Percentiles rank a stretch among this genome's conserved stretches.
Evolutionary conservation across 805 yeast genomes (phyloP).

Genomic region (Cyberlindnera maritima): DNA sequence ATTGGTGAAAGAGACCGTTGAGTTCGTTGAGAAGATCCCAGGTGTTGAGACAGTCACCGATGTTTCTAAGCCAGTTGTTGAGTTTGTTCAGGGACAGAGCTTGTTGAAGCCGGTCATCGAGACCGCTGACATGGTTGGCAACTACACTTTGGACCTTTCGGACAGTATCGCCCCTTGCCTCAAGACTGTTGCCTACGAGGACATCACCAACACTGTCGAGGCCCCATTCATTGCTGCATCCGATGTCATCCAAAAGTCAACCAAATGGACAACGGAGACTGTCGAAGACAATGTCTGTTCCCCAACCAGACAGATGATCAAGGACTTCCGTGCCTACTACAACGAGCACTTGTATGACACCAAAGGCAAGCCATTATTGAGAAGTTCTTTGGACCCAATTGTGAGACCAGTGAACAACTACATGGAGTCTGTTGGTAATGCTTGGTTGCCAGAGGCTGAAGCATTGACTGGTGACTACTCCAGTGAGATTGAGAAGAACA

Average conservation of each 20-base stretch:
- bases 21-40: slow-evolving; percentile 34
- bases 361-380: slow-evolving; percentile 59
- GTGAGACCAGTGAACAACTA: slow-evolving; percentile 59
- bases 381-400: slow-evolving; percentile 62
- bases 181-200: slow-evolving; percentile 50
- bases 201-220: slow-evolving; percentile 45
- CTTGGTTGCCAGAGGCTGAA: slow-evolving; percentile 45
- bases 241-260: slow-evolving; percentile 37
- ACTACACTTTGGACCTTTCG: slow-evolving; percentile 49
- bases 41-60: slow-evolving; percentile 35
- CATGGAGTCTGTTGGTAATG: slow-evolving; percentile 43
- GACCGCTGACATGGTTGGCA: slow-evolving; percentile 52
- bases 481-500: slow-evolving; percentile 58
- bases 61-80: slow-evolving; percentile 26
- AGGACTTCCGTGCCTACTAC: slow-evolving; percentile 47
- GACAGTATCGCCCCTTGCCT: slow-evolving; percentile 61
- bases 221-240: slow-evolving; percentile 51
- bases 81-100: slow-evolving; percentile 32
- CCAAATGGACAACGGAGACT: slow-evolving; percentile 31
- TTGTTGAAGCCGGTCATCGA: slow-evolving; percentile 42
- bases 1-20: slow-evolving; percentile 40
- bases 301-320: slow-evolving; percentile 49
- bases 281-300: slow-evolving; percentile 35
- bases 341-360: slow-evolving; percentile 52
- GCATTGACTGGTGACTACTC: slow-evolving; percentile 42